phyloP scores from a whole-genome alignment of 257 asterid species.

The Plantago major region DNA sequence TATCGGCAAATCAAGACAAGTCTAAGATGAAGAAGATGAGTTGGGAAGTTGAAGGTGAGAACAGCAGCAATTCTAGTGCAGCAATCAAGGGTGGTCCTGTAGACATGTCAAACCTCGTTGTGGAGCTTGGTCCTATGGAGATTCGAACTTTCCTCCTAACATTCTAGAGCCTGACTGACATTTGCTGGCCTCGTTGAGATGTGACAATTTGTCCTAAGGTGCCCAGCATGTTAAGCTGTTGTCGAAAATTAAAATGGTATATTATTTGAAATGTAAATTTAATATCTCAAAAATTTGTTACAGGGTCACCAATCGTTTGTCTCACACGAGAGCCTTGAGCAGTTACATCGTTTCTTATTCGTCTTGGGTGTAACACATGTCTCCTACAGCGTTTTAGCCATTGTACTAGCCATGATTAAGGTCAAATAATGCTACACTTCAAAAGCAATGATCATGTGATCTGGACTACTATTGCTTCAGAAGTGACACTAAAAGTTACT shows the following conservation, averaged over 20 bases:
- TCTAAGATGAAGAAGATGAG: slow-evolving; percentile 49
- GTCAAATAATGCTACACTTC: slow-evolving; percentile 31
- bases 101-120: slow-evolving; percentile 34
- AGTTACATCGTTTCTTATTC: slow-evolving; percentile 87
- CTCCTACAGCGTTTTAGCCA: slow-evolving; percentile 67
- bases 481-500: background rate
- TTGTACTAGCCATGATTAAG: slow-evolving; percentile 87
- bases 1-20: slow-evolving; percentile 75
- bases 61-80: slow-evolving; percentile 15
- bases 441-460: slow-evolving; percentile 9
- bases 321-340: slow-evolving; percentile 92
- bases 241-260: background rate
- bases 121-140: slow-evolving; percentile 90
- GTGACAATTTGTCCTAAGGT: slow-evolving; percentile 67
- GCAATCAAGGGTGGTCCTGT: slow-evolving; percentile 52
- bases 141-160: slow-evolving; percentile 65
- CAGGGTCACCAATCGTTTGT: slow-evolving; percentile 82
- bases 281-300: background rate
- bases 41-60: slow-evolving; percentile 54
- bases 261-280: no score
- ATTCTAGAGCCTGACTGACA: slow-evolving; percentile 22
- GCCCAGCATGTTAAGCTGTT: slow-evolving; percentile 6
- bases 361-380: slow-evolving; percentile 83
- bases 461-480: background rate
- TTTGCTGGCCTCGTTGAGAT: background rate